Evolutionary conservation across 2,329 filamentous ascomycete species (phyloP).

Genomic region (Davidsoniella virescens): DNA sequence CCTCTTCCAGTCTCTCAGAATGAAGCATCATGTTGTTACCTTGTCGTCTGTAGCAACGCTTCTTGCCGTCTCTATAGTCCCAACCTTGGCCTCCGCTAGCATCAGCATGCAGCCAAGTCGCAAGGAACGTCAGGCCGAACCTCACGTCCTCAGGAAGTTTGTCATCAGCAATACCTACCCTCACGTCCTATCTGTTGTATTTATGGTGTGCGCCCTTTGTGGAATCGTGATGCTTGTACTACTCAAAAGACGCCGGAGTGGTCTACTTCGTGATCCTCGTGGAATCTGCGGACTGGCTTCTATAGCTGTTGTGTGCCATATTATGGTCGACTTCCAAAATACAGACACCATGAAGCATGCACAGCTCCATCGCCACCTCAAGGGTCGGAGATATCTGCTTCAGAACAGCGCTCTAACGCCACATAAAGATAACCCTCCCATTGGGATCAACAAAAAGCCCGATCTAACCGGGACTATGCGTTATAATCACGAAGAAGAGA

Average conservation of each 20-base stretch:
- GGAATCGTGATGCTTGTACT: slow-evolving; percentile 43
- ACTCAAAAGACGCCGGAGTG: slow-evolving; percentile 46
- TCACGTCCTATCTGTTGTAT: slow-evolving; percentile 38
- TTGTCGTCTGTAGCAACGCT: slow-evolving; percentile 48
- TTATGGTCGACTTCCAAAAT: slow-evolving; percentile 57
- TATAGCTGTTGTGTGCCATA: slow-evolving; percentile 59
- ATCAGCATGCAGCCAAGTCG: slow-evolving; percentile 40
- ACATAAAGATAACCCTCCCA: slow-evolving; percentile 32
- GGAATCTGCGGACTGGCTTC: slow-evolving; percentile 59
- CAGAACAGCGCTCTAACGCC: slow-evolving; percentile 56
- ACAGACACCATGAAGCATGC: slow-evolving; percentile 51
- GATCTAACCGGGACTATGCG: background rate
- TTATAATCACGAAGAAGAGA: background rate
- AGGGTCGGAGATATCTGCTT: slow-evolving; percentile 48
- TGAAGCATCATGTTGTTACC: slow-evolving; percentile 51
- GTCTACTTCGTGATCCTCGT: slow-evolving; percentile 50
- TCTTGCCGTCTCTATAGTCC: slow-evolving; percentile 51
- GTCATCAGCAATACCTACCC: slow-evolving; percentile 42
- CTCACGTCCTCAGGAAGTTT: slow-evolving; percentile 34
- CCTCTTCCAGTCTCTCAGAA: slow-evolving; percentile 44
- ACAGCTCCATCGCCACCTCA: slow-evolving; percentile 52
- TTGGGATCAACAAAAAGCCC: slow-evolving; percentile 14
- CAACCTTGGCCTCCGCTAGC: slow-evolving; percentile 49
- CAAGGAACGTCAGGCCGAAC: slow-evolving; percentile 25
- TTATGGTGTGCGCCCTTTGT: slow-evolving; percentile 40